Conservation (phyloP, 768 basidiomycete genomes). For the Neoboletus magnificus region DNA sequence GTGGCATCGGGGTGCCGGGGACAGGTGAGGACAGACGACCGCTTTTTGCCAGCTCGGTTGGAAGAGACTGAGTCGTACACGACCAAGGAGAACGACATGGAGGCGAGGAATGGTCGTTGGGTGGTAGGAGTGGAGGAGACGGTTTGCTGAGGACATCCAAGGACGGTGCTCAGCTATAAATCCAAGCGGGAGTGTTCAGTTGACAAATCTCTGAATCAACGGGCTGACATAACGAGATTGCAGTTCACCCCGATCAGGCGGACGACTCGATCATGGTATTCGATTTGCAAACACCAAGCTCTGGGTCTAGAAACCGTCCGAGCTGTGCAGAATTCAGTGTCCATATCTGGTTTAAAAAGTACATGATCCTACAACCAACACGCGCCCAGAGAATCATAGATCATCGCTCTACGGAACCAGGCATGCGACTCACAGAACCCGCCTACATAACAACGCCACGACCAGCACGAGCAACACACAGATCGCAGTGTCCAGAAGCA, state of each 20-base stretch:
- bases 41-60: slow-evolving; percentile 6
- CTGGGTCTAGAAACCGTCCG: slow-evolving; percentile 20
- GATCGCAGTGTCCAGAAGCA: slow-evolving; percentile 71
- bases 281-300: slow-evolving; percentile 14
- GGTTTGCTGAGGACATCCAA: slow-evolving; percentile 10
- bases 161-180: slow-evolving; percentile 15
- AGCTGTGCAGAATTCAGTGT: slow-evolving; percentile 16
- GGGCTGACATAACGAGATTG: slow-evolving; percentile 27
- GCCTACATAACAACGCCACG: slow-evolving; percentile 63
- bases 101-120: background rate
- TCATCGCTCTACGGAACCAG: slow-evolving; percentile 14
- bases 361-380: slow-evolving; percentile 17
- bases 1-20: slow-evolving; percentile 31
- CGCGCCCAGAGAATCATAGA: slow-evolving; percentile 19
- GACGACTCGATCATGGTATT: slow-evolving; percentile 19
- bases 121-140: background rate
- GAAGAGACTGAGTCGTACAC: slow-evolving; percentile 13
- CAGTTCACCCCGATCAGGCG: slow-evolving; percentile 12
- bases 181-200: slow-evolving; percentile 7
- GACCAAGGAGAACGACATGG: slow-evolving; percentile 16
- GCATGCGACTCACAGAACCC: slow-evolving; percentile 40
- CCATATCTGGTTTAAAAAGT: slow-evolving; percentile 8
- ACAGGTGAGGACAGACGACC: slow-evolving; percentile 18
- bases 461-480: slow-evolving; percentile 67
- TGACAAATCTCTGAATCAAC: slow-evolving; percentile 26